Evolutionary conservation across 495 filamentous ascomycete genomes (phyloP), one percentile per base, ranked within the genome.

Genomic region (Xylaria acuta): DNA sequence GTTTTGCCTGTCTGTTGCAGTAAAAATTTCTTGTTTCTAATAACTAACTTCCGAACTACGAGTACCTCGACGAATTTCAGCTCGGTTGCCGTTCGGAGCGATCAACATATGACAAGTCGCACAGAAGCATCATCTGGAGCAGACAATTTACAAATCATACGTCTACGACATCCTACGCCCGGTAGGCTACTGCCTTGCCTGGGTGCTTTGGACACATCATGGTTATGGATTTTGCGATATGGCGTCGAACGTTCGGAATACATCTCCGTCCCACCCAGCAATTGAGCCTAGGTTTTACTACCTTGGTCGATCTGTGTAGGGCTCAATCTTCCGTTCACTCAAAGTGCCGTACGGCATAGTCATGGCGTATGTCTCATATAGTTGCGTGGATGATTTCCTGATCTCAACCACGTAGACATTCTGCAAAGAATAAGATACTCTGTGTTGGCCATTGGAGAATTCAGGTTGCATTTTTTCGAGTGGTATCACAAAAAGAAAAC

Each of bases 161-260:
- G 78, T 78, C 75, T 76, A 78, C 63, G 75, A 84, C 85, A 88
- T 88, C 85, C 86, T 88, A 88, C 84, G 77, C 84, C 84, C 82
- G 80, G 80, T 81, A 82, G 83, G 81, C 81, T 86, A 84, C 84
- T 81, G 83, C 83, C 76, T 82, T 78, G 72, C 78, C 77, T 79
- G 80, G 81, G 84, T 80, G 86, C 81, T 81, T 89, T 88, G 87
- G 86, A 88, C 84, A 88, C 81, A 83, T 85, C 81, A 88, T 88
- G 81, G 74, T 88, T 88, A 88, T 80, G 81, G 80, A 81, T 86
- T 86, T 86, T 87, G 85, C 84, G 79, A 87, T 85, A 85, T 83
- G 77, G 73, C 59, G 68, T 73, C 74, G 73, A 72, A 63, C 60
- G 51, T 74, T 75, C 73, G 63, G 71, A 72, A 66, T 66, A 56